phyloP scores from a whole-genome alignment of 2,329 filamentous ascomycete species.

The Ceratocystis colombiana region DNA sequence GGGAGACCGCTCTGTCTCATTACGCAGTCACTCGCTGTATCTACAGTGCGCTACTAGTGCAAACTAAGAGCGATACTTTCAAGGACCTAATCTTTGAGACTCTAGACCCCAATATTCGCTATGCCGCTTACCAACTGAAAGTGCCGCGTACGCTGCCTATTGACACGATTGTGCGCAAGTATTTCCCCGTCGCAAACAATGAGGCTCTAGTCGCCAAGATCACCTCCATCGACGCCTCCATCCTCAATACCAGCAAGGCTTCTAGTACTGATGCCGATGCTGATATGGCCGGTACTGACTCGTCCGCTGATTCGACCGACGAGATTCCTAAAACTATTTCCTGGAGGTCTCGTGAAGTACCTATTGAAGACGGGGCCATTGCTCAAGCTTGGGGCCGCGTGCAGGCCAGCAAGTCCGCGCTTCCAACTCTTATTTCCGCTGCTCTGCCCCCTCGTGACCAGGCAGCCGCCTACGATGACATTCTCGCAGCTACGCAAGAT shows the following conservation, averaged over 20 bases:
- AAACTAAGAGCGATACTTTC: constrained; percentile 60
- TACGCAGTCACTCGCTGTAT: constrained; percentile 72
- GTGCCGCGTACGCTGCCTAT: constrained; percentile 77
- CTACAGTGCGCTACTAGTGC: constrained; percentile 63
- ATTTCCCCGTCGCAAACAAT: constrained; percentile 57
- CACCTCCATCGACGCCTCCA: constrained; percentile 57
- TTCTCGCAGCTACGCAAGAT: constrained; percentile 84
- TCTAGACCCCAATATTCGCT: constrained; percentile 86
- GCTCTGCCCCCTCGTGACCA: constrained; percentile 51
- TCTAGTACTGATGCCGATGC: background rate
- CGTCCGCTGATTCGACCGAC: constrained; percentile 41
- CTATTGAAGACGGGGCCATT: constrained; percentile 86
- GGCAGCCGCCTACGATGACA: constrained; percentile 80
- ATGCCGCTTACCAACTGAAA: constrained; percentile 85
- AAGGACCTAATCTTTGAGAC: constrained; percentile 77
- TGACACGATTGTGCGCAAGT: constrained; percentile 63
- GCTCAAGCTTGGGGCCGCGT: constrained; percentile 71
- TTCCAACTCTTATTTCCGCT: constrained; percentile 35
- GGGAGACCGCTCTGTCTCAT: constrained; percentile 65
- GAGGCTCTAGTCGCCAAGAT: constrained; percentile 54
- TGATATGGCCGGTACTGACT: constrained; percentile 31
- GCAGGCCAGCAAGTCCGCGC: constrained; percentile 31
- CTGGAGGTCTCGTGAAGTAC: constrained; percentile 78
- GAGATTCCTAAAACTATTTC: constrained; percentile 63
- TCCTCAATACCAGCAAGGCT: constrained; percentile 45